phyloP scores from a whole-genome alignment of 2,329 filamentous ascomycete species.

The Hypoxylon sp. region DNA sequence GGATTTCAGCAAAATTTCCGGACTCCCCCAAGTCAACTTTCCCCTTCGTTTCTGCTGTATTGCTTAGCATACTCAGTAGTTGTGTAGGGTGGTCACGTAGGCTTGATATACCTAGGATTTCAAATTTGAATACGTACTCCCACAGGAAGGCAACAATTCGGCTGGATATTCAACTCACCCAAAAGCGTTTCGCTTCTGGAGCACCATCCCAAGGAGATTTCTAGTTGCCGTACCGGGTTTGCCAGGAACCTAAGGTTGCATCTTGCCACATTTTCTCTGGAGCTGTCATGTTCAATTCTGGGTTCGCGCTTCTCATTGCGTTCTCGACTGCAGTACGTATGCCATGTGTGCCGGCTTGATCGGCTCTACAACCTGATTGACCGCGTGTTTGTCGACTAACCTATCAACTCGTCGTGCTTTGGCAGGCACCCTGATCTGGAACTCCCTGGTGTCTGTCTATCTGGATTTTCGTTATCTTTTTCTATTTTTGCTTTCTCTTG shows the following conservation, averaged over 20 bases:
- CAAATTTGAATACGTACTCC: constrained; percentile 26
- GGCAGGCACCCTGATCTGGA: constrained; percentile 36
- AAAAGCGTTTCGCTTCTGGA: constrained; percentile 26
- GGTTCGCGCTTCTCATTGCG: constrained; percentile 23
- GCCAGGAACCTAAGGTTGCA: constrained; percentile 26
- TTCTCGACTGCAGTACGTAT: constrained; percentile 43
- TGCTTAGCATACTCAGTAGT: constrained; percentile 46
- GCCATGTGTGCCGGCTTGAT: constrained; percentile 35
- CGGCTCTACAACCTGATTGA: constrained; percentile 30
- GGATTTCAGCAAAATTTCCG: constrained; percentile 29
- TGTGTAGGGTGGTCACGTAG: constrained; percentile 38
- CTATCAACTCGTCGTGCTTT: constrained; percentile 29
- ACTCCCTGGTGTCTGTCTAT: constrained; percentile 26
- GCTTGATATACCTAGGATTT: constrained; percentile 29
- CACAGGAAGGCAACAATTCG: constrained; percentile 33
- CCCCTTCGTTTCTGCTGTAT: constrained; percentile 46
- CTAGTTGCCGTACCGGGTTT: constrained; percentile 22
- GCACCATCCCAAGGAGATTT: constrained; percentile 12
- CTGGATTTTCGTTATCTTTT: constrained; percentile 47
- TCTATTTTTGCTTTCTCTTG: constrained; percentile 8
- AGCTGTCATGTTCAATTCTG: constrained; percentile 25
- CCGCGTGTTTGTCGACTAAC: constrained; percentile 39
- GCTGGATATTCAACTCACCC: constrained; percentile 12
- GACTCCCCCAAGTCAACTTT: constrained; percentile 29
- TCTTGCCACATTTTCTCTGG: constrained; percentile 16